A percentile compares a stretch with the other conserved stretches of the same genome.
These are phyloP conservation scores for Quercus phellos DNA, from an alignment of 331 rosid species.

Conservation along the genomic window DNA sequence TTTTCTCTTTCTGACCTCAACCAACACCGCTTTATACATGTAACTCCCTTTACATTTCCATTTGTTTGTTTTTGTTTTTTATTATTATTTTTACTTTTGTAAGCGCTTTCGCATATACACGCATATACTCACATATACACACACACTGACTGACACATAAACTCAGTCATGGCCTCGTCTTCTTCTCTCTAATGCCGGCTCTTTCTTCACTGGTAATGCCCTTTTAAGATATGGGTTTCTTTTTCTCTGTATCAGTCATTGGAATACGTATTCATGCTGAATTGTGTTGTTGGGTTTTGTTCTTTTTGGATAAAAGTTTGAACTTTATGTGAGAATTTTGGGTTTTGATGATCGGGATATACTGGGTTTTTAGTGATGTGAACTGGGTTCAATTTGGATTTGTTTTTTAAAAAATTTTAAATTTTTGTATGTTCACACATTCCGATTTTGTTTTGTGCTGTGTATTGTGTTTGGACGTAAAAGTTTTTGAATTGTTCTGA, in stretches of 20 bases:
- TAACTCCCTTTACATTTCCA: constrained; percentile 15
- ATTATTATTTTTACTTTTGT: neutral
- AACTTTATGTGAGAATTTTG: constrained; percentile 8
- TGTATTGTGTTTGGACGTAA: neutral
- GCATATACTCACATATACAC: too few relatives aligned
- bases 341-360: constrained; percentile 17
- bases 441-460: neutral
- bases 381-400: constrained; percentile 5
- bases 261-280: constrained; percentile 1
- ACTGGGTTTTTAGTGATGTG: constrained; percentile 19
- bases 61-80: neutral
- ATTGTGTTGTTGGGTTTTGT: neutral
- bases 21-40: too few relatives aligned
- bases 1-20: neutral
- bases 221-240: neutral
- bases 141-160: too few relatives aligned
- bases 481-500: neutral
- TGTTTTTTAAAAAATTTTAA: neutral
- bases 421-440: neutral
- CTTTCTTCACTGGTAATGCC: constrained; percentile 18
- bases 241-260: neutral
- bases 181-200: constrained; percentile 9
- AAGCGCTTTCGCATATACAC: too few relatives aligned
- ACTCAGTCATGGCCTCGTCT: neutral
- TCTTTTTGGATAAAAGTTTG: too few relatives aligned